These are phyloP conservation scores for Floccularia luteovirens DNA, from an alignment of 768 basidiomycete genomes.

Conservation along the genomic window DNA sequence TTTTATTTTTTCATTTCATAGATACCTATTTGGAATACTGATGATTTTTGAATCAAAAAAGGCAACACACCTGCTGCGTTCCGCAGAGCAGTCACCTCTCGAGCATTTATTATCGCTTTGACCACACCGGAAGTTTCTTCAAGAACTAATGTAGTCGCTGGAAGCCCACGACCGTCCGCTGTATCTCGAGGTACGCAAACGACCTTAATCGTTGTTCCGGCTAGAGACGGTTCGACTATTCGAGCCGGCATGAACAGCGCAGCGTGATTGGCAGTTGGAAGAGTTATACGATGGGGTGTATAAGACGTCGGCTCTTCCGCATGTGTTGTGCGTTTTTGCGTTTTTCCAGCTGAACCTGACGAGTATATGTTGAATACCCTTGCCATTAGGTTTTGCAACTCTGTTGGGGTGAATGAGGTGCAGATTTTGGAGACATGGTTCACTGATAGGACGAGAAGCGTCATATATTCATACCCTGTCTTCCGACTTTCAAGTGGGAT, in stretches of 20 bases:
- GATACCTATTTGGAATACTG: neutral
- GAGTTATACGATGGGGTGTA: constrained; percentile 52
- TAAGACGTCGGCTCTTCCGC: constrained; percentile 14
- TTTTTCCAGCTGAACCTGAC: constrained; percentile 9
- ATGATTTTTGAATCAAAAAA: neutral
- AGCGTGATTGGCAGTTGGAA: constrained; percentile 48
- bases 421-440: constrained; percentile 48
- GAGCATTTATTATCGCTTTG: constrained; percentile 75
- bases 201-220: constrained; percentile 69
- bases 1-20: neutral
- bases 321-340: too few species aligned
- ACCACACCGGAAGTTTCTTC: constrained; percentile 63
- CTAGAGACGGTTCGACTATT: constrained; percentile 20
- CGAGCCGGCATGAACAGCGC: constrained; percentile 83
- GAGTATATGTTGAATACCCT: constrained; percentile 47
- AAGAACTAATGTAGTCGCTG: constrained; percentile 70
- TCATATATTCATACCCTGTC: constrained; percentile 19
- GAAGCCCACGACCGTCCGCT: constrained; percentile 48
- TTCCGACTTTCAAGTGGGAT: too few species aligned
- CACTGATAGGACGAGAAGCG: constrained; percentile 55
- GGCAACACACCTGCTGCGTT: constrained; percentile 67
- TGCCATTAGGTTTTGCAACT: constrained; percentile 50
- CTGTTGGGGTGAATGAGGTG: constrained; percentile 31
- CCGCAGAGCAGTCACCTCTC: constrained; percentile 68
- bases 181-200: constrained; percentile 57